Evolutionary conservation across 139 green algal genomes (phyloP).

Genomic region (Coccomyxa sp.): DNA sequence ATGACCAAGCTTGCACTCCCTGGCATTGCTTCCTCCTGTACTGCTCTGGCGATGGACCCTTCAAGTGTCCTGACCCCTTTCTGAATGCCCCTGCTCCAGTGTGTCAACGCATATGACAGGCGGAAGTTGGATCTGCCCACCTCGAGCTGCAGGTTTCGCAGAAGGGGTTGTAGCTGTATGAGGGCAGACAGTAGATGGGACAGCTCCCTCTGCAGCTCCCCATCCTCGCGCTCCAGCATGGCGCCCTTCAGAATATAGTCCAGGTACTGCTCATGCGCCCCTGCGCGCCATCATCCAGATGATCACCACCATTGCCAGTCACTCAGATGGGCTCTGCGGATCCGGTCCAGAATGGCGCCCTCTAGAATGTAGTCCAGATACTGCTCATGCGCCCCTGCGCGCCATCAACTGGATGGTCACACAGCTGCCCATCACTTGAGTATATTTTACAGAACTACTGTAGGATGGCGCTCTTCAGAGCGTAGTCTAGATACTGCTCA

Average conservation of each 20-base stretch:
- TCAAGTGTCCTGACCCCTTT: background rate
- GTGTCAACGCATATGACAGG: background rate
- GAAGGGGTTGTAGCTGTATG: background rate
- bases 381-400: background rate
- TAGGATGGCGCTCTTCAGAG: no score
- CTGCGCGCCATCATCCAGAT: conserved; percentile 5
- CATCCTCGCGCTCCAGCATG: conserved; percentile 33
- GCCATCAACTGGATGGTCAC: background rate
- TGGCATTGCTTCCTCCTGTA: background rate
- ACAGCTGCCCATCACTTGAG: background rate
- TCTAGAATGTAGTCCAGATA: background rate
- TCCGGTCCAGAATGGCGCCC: background rate
- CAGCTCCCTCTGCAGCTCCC: conserved; percentile 17
- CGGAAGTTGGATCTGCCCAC: background rate
- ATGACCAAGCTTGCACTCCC: background rate
- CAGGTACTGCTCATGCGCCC: conserved; percentile 19
- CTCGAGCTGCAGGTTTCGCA: conserved; percentile 5
- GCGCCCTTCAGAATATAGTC: conserved; percentile 23
- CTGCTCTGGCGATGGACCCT: background rate
- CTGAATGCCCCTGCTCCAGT: background rate
- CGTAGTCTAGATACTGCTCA: no score
- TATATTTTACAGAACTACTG: no score
- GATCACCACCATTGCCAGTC: conserved; percentile 21
- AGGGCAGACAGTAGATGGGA: conserved; percentile 22
- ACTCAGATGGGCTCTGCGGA: background rate